Evolutionary conservation across 805 yeast genomes (phyloP).

Genomic region (Candida suzukii): DNA sequence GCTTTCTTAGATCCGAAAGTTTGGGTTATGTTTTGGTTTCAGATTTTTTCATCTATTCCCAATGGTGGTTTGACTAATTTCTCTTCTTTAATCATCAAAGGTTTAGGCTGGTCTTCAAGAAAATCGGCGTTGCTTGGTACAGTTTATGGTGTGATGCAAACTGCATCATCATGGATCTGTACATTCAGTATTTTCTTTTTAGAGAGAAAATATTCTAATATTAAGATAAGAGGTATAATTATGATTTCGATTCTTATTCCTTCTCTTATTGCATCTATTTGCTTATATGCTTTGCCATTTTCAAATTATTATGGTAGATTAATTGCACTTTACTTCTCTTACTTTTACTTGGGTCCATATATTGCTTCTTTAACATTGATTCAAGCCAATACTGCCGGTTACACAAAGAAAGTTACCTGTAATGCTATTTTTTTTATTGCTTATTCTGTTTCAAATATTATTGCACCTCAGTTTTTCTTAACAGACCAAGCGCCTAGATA

Average conservation of each 20-base stretch:
- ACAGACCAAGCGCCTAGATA: slow-evolving; percentile 53
- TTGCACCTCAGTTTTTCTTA: slow-evolving; percentile 70
- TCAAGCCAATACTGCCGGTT: slow-evolving; percentile 46
- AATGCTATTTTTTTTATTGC: slow-evolving; percentile 55
- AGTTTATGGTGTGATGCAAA: slow-evolving; percentile 28
- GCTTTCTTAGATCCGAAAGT: slow-evolving; percentile 45
- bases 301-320: slow-evolving; percentile 14
- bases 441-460: slow-evolving; percentile 60
- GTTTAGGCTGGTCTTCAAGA: slow-evolving; percentile 20
- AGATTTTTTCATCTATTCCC: slow-evolving; percentile 42
- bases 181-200: slow-evolving; percentile 37
- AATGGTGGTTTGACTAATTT: slow-evolving; percentile 54
- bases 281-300: slow-evolving; percentile 22
- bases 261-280: slow-evolving; percentile 24
- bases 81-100: slow-evolving; percentile 28
- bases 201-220: slow-evolving; percentile 38
- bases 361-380: slow-evolving; percentile 24
- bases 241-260: slow-evolving; percentile 18
- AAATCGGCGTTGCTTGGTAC: slow-evolving; percentile 27
- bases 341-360: slow-evolving; percentile 22
- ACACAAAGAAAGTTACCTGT: slow-evolving; percentile 59
- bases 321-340: slow-evolving; percentile 15
- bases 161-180: slow-evolving; percentile 22
- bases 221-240: slow-evolving; percentile 19
- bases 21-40: slow-evolving; percentile 41